Percentiles rank a stretch among this genome's conserved stretches.
phyloP scores from a whole-genome alignment of 306 rosid genomes.

The Cyclanthera cordifolia region DNA sequence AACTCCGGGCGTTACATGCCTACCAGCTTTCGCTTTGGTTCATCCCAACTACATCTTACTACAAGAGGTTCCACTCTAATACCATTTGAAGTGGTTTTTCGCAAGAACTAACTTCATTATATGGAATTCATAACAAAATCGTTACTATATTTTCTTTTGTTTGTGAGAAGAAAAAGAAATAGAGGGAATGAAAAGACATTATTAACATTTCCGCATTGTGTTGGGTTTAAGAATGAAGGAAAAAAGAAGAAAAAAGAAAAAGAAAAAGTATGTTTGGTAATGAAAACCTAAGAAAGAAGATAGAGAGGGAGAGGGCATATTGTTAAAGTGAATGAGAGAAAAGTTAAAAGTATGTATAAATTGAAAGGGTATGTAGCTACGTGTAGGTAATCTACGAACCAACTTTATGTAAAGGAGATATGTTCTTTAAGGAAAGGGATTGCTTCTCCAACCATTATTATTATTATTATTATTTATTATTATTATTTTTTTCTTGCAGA shows the following conservation, averaged over 20 bases:
- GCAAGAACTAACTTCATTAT: too few relatives aligned
- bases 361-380: neutral
- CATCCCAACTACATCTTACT: too few relatives aligned
- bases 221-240: neutral
- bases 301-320: neutral
- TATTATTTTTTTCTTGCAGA: too few relatives aligned
- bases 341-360: neutral
- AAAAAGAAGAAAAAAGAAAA: neutral
- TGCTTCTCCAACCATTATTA: too few relatives aligned
- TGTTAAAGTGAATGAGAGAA: neutral
- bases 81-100: too few relatives aligned
- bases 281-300: neutral
- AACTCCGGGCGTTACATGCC: too few relatives aligned
- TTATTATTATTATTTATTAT: too few relatives aligned
- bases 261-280: neutral
- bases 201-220: neutral
- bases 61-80: too few relatives aligned
- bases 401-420: neutral
- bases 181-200: neutral
- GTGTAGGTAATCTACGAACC: neutral
- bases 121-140: too few relatives aligned
- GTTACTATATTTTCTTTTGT: neutral
- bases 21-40: too few relatives aligned
- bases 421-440: neutral
- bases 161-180: too few relatives aligned